Base-by-base conservation (phyloP, 2,329 filamentous ascomycete species). In the Drechslera avenae region DNA sequence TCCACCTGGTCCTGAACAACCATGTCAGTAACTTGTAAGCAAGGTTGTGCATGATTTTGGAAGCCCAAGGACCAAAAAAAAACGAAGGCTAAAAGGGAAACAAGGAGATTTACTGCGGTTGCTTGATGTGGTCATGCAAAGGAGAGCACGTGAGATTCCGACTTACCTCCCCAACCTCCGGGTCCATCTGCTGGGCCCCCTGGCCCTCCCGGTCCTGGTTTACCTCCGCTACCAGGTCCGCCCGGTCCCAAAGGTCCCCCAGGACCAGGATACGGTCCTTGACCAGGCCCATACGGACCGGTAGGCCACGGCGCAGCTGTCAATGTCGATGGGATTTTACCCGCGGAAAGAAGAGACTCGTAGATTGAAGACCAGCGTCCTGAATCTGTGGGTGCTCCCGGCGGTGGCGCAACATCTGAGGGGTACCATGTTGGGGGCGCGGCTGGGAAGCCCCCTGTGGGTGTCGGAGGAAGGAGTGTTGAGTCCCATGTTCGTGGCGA, bases 281-380 rank as follows among this genome's bases (percentile, higher is more conserved):
- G 39, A 2, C 61, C 61, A 0, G 64, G 60, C 1, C 62, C 63
- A 21, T 58, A 68, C n/a, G 57, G 52, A 8, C 49, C 52, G 1
- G 64, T 66, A 10, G 65, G 61, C 56, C 56, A 66, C 3, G 64
- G 64, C 3, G 56, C 55, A 2, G 54, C 54, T 1, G 66, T 67
- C 3, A 67, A 41, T 2, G 66, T 67, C 1, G 63, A 62, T 2
- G 67, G 67, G 23, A 67, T 59, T n/a, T 57, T 58, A 6, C 65
- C 60, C 1, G 49, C 55, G 0, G 63, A 64, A 14, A 64, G 44
- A 5, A 69, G 62, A 1, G 67, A 69, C 39, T 52, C 40, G 55
- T 69, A 66, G 36, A 67, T 43, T 0, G 64, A 67, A 1, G 65
- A 63, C 62, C 63, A 67, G 33, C 54, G 53, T 1, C 46, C 57